Evolutionary conservation across 2,329 filamentous ascomycete species (phyloP).

Genomic region (Arthrobotrys sinensis): DNA sequence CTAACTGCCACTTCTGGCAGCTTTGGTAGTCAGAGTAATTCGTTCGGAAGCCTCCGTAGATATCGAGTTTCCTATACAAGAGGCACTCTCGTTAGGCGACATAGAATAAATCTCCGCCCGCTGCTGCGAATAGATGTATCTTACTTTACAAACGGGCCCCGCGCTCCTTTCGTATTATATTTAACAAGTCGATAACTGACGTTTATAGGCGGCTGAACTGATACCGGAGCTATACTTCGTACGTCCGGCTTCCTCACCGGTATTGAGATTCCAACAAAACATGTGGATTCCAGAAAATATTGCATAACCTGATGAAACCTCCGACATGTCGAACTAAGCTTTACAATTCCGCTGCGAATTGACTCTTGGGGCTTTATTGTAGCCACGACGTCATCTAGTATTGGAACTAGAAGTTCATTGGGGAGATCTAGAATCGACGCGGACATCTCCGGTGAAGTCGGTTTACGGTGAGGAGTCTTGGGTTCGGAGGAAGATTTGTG

Average conservation of each 20-base stretch:
- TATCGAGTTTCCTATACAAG: slow-evolving; percentile 12
- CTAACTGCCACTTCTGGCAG: not conserved
- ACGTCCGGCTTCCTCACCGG: slow-evolving; percentile 7
- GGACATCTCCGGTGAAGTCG: not conserved
- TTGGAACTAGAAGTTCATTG: slow-evolving; percentile 29
- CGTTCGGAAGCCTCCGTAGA: slow-evolving; percentile 28
- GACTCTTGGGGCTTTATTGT: slow-evolving; percentile 7
- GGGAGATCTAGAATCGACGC: slow-evolving; percentile 30
- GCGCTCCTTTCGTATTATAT: slow-evolving; percentile 34
- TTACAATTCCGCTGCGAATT: slow-evolving; percentile 13
- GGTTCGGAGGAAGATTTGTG: not conserved
- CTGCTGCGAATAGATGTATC: not conserved
- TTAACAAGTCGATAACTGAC: slow-evolving; percentile 27
- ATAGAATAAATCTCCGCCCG: not conserved
- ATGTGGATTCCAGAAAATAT: slow-evolving; percentile 30
- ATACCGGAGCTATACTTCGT: not conserved
- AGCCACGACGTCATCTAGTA: slow-evolving; percentile 23
- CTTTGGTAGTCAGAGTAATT: not conserved
- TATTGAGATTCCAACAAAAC: slow-evolving; percentile 19
- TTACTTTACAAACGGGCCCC: slow-evolving; percentile 29
- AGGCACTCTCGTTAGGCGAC: not conserved
- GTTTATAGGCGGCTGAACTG: not conserved
- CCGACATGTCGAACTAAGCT: slow-evolving; percentile 16
- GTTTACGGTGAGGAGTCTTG: not conserved
- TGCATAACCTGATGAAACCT: slow-evolving; percentile 35